A percentile compares a stretch with the other conserved stretches of the same genome.
Evolutionary conservation across 1,139 yeast species (phyloP).

Genomic region (Taiozyma sp.): DNA sequence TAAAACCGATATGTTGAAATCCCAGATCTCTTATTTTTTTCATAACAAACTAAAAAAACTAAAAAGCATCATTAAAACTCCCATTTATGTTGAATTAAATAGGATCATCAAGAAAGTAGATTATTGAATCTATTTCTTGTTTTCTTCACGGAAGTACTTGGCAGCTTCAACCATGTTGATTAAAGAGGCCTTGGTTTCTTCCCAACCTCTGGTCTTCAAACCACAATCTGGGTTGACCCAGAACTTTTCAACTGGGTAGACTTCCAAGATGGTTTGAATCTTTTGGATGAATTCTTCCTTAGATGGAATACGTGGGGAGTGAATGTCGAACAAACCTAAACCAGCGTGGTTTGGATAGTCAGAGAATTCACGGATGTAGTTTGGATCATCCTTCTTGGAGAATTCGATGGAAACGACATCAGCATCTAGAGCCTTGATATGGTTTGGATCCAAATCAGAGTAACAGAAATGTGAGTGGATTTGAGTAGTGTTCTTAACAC

Average conservation of each 20-base stretch:
- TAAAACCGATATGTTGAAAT: constrained; percentile 29
- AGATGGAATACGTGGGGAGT: constrained; percentile 99
- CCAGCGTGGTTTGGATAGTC: constrained; percentile 99
- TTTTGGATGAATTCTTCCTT: constrained; percentile 92
- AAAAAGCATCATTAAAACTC: constrained; percentile 8
- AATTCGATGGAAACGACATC: constrained; percentile 98
- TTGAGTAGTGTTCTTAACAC: constrained; percentile 93
- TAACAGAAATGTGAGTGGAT: constrained; percentile 99
- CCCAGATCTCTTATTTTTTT: constrained; percentile 24
- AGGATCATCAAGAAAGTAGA: constrained; percentile 1
- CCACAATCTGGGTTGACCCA: constrained; percentile 99
- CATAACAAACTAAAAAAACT: constrained; percentile 15
- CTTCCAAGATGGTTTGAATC: constrained; percentile 91
- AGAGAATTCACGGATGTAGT: constrained; percentile 95
- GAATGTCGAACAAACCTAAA: constrained; percentile 97
- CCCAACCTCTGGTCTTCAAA: constrained; percentile 97
- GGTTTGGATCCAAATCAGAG: constrained; percentile 99
- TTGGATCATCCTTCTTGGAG: constrained; percentile 99
- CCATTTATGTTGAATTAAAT: constrained; percentile 21
- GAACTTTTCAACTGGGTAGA: constrained; percentile 95
- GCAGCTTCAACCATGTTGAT: constrained; percentile 99
- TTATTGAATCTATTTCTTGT: constrained; percentile 19
- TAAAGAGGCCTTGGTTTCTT: constrained; percentile 81
- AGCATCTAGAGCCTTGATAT: constrained; percentile 98
- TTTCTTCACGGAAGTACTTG: constrained; percentile 82